A percentile compares a stretch with the other conserved stretches of the same genome.
Evolutionary conservation across 306 rosid species (phyloP).

Genomic region (Glycyrrhiza uralensis): DNA sequence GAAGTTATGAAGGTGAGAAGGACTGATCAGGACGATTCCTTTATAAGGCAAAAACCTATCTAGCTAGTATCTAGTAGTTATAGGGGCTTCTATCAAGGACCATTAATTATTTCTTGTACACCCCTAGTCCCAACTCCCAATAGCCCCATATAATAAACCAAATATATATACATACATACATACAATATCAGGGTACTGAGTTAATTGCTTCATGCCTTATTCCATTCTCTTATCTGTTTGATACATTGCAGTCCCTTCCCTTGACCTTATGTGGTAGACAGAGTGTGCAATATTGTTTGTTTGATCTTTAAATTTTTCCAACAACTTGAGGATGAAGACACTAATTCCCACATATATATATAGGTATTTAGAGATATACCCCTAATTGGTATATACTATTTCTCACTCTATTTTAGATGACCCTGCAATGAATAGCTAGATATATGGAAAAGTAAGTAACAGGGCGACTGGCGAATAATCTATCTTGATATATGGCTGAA

Average conservation of each 20-base stretch:
- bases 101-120: conserved; percentile 23
- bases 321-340: conserved; percentile 27
- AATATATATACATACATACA: background rate
- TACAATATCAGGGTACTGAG: conserved; percentile 22
- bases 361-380: conserved; percentile 27
- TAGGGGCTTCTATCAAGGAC: conserved; percentile 31
- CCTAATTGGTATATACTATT: conserved; percentile 36
- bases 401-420: conserved; percentile 31
- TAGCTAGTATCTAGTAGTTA: too few species aligned
- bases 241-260: conserved; percentile 13
- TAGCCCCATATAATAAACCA: conserved; percentile 21
- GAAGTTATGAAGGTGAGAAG: conserved; percentile 27
- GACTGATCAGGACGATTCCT: conserved; percentile 24
- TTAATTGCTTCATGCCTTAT: conserved; percentile 23
- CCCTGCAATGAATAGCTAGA: conserved; percentile 25
- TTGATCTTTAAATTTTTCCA: conserved; percentile 41
- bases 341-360: background rate
- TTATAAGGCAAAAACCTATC: conserved; percentile 20
- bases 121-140: conserved; percentile 15
- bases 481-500: background rate
- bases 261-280: conserved; percentile 21
- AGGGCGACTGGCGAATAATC: conserved; percentile 13
- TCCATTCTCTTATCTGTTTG: conserved; percentile 34
- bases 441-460: conserved; percentile 20
- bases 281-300: conserved; percentile 23